Base-by-base conservation (phyloP, 2,329 filamentous ascomycete genomes). In the Zymoseptoria crescenta region DNA sequence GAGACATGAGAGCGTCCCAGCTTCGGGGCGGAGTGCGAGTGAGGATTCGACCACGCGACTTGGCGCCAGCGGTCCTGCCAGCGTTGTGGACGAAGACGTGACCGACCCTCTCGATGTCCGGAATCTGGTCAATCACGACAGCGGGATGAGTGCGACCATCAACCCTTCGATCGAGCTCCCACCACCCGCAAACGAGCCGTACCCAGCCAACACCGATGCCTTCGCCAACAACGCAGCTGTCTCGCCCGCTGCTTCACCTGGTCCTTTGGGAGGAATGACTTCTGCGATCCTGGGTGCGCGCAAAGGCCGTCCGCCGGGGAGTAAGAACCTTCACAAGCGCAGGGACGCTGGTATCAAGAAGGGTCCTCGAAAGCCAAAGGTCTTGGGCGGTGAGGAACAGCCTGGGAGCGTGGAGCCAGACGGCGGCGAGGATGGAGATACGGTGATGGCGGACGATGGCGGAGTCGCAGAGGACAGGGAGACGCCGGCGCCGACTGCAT, bases 291-390 rank as follows among this genome's bases (percentile, higher is more conserved):
- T 45, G 54, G 56, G n/a, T 10, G 59, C 60, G 35, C 68, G 70
- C 41, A 73, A 73, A 61, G 73, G 74, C 28, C 62, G 73, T 28
- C 73, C 73, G 29, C 76, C 76, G 2, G 78, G 78, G 0, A 79
- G 77, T 61, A 79, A 79, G 67, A 80, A 79, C 52, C 66, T 73
- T 28, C 73, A 74, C 27, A 71, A 75, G 58, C 71, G 78, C 20
- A 76, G 74, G 55, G 78, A 80, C 61, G 77, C 74, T 30, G 77
- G 78, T 2, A 73, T 79, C 58, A 79, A 79, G 61, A 80, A 80
- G 59, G 78, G 78, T 2, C 78, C 78, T 4, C 69, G 77, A 13
- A 69, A 69, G 59, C 62, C 60, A 20, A 65, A 65, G 50, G 45
- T 55, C 24, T 13, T n/a, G 51, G 51, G 20, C 4, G 24, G 24